Conservation (phyloP, 768 basidiomycete species). For the Russula olivacea region DNA sequence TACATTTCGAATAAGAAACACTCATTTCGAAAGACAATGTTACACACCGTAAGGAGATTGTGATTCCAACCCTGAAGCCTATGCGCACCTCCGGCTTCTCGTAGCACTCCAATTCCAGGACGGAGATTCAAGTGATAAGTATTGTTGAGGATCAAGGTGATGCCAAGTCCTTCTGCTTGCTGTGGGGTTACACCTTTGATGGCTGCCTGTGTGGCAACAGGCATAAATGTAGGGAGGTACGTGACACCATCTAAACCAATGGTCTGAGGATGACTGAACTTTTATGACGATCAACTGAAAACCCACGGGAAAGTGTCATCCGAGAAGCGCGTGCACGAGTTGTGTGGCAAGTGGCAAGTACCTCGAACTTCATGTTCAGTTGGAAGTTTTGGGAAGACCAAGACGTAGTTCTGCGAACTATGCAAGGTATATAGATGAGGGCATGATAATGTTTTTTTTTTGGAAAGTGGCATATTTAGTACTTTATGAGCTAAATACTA, state of each 20-base stretch:
- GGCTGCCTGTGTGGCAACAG: conserved; percentile 86
- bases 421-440: background rate
- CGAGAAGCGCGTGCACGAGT: conserved; percentile 80
- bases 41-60: conserved; percentile 71
- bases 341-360: conserved; percentile 74
- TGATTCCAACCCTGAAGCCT: conserved; percentile 83
- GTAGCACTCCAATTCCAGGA: conserved; percentile 69
- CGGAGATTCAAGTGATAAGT: conserved; percentile 87
- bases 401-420: background rate
- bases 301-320: conserved; percentile 76
- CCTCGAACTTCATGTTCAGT: conserved; percentile 68
- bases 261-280: conserved; percentile 13
- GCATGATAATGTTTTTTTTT: background rate
- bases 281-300: background rate
- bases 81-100: conserved; percentile 79
- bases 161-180: conserved; percentile 74
- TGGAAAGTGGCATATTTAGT: no score
- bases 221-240: conserved; percentile 88
- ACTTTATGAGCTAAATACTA: no score
- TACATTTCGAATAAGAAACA: conserved; percentile 29
- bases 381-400: background rate
- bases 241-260: conserved; percentile 61
- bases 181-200: conserved; percentile 88
- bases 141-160: conserved; percentile 83
- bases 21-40: conserved; percentile 2